Evolutionary conservation across 495 filamentous ascomycete genomes (phyloP), one percentile per base, ranked within the genome.

Genomic region (Staphylotrichum tortipilum): DNA sequence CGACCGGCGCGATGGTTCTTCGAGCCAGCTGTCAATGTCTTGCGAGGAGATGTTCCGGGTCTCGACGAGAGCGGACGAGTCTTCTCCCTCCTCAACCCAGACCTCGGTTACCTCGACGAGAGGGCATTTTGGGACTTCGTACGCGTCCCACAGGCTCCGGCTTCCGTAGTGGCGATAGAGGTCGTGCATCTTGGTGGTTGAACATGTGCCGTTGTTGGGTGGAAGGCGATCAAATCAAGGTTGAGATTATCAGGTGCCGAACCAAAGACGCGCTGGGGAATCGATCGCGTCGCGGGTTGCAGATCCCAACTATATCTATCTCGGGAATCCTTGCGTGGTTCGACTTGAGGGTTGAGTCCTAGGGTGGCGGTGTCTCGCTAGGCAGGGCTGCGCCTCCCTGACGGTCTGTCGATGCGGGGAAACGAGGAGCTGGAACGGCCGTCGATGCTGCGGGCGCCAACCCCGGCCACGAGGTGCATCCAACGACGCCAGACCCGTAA

Each of bases 11-110:
- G 38, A 4, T 7, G 54, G 42, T 37, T 57, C 60, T n/a, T 57
- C 46, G 18, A 62, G 43, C 60, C 60, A 62, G 41, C 47, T 57
- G 44, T 62, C 57, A 2, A 62, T 15, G n/a, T 49, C 49, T 1
- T 33, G 2, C 12, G 54, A 52, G 2, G 49, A 46, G 11, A 59
- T 15, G 1, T 17, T 44, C 8, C 23, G 39, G 22, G 49, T 37
- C 15, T 62, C 47, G 11, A 53, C 49, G 3, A 44, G 18, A 0
- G 48, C 12, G 1, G 36, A 19, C 2, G 35, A 29, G 5, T 30
- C 40, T 35, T 44, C 31, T 7, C 47, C 31, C 8, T 45, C 22
- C n/a, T 47, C 47, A 12, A 51, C 34, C 60, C 60, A 62, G 17
- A 62, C 30, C 43, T 62, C 60, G 3, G 57, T 57, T 17, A 59